Evolutionary conservation across 2,329 filamentous ascomycete genomes (phyloP), one percentile per base, ranked within the genome.

Genomic region (Monosporascus cannonballus): DNA sequence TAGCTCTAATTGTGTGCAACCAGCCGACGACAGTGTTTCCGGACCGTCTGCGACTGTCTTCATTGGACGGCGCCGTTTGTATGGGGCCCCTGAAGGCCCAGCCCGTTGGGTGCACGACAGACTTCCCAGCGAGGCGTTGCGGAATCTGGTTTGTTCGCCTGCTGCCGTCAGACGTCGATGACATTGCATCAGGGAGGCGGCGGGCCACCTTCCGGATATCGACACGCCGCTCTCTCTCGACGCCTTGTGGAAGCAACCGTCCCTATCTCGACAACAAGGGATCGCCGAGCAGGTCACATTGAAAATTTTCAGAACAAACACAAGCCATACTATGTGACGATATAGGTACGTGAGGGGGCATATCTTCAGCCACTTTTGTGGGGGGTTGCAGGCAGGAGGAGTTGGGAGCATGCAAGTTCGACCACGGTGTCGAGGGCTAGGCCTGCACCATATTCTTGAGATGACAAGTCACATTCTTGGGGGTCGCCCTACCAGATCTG

Each of bases 61-160:
- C 56, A 61, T 63, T 66, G 62, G 59, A 56, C 48, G 56, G n/a
- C 49, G 54, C 61, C 59, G 64, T 65, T 67, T 66, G 62, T 58
- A 61, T 56, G 47, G 49, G 53, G 48, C 48, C 55, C 55, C 52
- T 60, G 55, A 55, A 56, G 51, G 61, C 58, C 60, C 59, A 62
- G 54, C 57, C 57, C 56, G 56, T 56, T 63, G 54, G 63, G 60
- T 61, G 59, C 61, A 65, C 61, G 58, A 60, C 61, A 63, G 56
- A 57, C 49, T 56, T 49, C 52, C 58, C 24, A 25, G 24, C n/a
- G 22, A 57, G 54, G 56, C 57, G 59, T 63, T 58, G 56, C 61
- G 56, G 56, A 54, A 59, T 61, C 52, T 50, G 47, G 51, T 54
- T 47, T 55, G 51, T 56, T 48, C 49, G 51, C 15, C 3, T 50